Evolutionary conservation across 2,329 filamentous ascomycete species (phyloP).

Genomic region (Neoarthrinium moseri): DNA sequence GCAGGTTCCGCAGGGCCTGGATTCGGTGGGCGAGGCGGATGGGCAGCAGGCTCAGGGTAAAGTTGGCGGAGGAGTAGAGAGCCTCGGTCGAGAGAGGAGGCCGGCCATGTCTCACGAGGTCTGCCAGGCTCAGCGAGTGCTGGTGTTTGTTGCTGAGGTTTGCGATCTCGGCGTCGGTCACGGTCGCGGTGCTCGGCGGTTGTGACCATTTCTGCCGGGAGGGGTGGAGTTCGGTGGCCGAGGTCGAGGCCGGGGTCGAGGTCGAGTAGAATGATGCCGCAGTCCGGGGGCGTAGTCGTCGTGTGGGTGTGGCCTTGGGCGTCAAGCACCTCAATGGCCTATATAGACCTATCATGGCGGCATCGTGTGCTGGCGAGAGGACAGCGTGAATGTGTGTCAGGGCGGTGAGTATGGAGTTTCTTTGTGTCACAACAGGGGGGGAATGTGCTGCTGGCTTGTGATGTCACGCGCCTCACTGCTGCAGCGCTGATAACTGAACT

Average conservation of each 20-base stretch:
- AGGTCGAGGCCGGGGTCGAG: constrained; percentile 18
- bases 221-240: constrained; percentile 10
- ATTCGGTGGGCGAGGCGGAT: constrained; percentile 92
- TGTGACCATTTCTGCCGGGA: constrained; percentile 33
- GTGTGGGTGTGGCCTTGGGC: constrained; percentile 19
- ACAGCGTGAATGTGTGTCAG: neutral
- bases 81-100: constrained; percentile 80
- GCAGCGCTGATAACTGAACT: too few species aligned
- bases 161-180: constrained; percentile 74
- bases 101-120: constrained; percentile 82
- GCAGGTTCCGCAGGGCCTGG: constrained; percentile 86
- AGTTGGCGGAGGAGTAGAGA: constrained; percentile 88
- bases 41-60: constrained; percentile 88
- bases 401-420: constrained; percentile 1
- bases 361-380: constrained; percentile 31
- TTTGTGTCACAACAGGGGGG: neutral
- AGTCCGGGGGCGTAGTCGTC: constrained; percentile 11
- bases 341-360: constrained; percentile 42
- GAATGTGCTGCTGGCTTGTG: neutral
- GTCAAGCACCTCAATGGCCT: constrained; percentile 38
- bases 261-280: constrained; percentile 12
- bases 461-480: neutral
- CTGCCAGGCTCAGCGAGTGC: constrained; percentile 79
- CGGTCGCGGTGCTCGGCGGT: constrained; percentile 45
- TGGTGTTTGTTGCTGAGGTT: constrained; percentile 75